Conservation (phyloP, 2,329 filamentous ascomycete species). For the Arthrocladium fulminans region DNA sequence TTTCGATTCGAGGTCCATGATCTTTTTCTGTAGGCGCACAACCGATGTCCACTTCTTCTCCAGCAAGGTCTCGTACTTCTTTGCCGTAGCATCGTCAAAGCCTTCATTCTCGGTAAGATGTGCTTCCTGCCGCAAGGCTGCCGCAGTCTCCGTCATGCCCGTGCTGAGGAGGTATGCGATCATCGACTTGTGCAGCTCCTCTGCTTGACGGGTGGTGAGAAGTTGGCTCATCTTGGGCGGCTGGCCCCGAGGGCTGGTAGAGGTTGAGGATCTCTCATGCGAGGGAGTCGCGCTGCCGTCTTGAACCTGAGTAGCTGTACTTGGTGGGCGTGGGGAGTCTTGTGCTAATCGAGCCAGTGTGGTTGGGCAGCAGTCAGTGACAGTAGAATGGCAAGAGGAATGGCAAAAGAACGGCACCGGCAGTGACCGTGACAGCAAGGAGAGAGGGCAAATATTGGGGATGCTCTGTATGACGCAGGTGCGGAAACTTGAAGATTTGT, state of each 20-base stretch:
- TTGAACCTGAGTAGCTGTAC: conserved; percentile 4
- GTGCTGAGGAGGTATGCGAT: conserved; percentile 75
- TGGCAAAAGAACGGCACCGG: neutral
- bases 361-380: neutral
- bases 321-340: conserved; percentile 1
- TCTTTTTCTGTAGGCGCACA: conserved; percentile 92
- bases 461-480: neutral
- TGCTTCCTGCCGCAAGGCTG: conserved; percentile 68
- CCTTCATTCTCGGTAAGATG: conserved; percentile 51
- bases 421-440: neutral
- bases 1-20: conserved; percentile 82
- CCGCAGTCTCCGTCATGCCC: conserved; percentile 60
- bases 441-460: neutral
- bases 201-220: conserved; percentile 70
- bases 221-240: conserved; percentile 57
- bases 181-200: conserved; percentile 92
- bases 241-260: conserved; percentile 11
- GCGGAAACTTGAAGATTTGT: too few relatives aligned
- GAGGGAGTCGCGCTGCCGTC: conserved; percentile 2
- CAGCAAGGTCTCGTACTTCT: conserved; percentile 87
- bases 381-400: neutral
- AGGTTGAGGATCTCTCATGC: conserved; percentile 12
- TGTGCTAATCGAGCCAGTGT: conserved; percentile 7
- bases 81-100: conserved; percentile 72
- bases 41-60: conserved; percentile 99